phyloP scores from a whole-genome alignment of 768 basidiomycete genomes.

The Podaxis sp. region DNA sequence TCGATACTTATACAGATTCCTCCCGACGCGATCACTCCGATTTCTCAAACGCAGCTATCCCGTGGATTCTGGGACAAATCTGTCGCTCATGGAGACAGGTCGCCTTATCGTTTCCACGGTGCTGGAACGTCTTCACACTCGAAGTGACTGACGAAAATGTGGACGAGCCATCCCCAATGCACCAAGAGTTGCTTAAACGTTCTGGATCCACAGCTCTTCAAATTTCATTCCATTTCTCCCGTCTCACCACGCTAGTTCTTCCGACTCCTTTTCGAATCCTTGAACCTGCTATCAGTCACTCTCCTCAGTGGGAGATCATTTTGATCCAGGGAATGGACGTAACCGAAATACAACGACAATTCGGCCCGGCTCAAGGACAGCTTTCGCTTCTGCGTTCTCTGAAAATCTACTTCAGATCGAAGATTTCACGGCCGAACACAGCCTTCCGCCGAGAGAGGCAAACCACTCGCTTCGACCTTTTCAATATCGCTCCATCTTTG shows the following conservation, averaged over 20 bases:
- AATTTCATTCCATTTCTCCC: background rate
- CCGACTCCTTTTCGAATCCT: background rate
- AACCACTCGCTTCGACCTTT: background rate
- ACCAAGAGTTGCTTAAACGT: background rate
- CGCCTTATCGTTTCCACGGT: background rate
- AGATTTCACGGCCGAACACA: background rate
- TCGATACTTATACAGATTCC: background rate
- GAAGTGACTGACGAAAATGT: background rate
- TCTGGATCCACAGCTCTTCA: background rate
- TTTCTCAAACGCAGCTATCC: background rate
- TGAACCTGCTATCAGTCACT: background rate
- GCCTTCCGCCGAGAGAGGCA: background rate
- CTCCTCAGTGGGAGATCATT: background rate
- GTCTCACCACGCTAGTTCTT: background rate
- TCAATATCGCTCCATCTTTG: background rate
- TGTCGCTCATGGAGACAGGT: conserved; percentile 6
- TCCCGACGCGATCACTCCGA: background rate
- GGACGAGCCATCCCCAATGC: background rate
- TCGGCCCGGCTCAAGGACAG: background rate
- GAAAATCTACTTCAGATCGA: background rate
- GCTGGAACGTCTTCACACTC: background rate
- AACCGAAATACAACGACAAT: background rate
- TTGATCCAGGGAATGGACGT: background rate
- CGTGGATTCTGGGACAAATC: conserved; percentile 3
- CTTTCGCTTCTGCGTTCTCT: background rate